Conservation (phyloP, 306 rosid species). For the Lablab purpureus region DNA sequence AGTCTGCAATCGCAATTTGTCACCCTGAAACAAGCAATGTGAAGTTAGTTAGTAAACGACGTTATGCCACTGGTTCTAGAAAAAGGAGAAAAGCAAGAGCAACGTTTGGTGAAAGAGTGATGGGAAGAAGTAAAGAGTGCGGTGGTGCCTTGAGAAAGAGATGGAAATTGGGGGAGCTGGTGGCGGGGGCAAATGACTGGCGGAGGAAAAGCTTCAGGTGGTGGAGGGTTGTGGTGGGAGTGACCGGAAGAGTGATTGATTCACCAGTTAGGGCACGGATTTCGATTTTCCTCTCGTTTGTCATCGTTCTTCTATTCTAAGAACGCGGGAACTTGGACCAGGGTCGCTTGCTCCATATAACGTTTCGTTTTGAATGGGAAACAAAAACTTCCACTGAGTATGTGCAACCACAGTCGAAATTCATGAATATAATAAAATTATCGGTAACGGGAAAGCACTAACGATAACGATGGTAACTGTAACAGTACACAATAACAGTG, state of each 20-base stretch:
- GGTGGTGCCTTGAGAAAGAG: conserved; percentile 72
- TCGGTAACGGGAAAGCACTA: too few relatives aligned
- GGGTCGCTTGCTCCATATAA: background rate
- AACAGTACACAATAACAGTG: too few relatives aligned
- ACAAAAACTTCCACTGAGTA: too few relatives aligned
- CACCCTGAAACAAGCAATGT: conserved; percentile 62
- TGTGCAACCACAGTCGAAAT: too few relatives aligned
- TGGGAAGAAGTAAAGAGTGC: background rate
- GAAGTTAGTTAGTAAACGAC: background rate
- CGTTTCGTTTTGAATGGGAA: background rate
- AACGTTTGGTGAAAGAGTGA: too few relatives aligned
- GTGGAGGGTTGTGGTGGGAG: conserved; percentile 55
- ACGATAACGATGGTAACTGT: too few relatives aligned
- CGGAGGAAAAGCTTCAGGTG: conserved; percentile 75
- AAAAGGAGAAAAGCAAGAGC: background rate
- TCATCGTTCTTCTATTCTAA: conserved; percentile 28
- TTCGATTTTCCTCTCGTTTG: conserved; percentile 48
- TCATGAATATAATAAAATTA: too few relatives aligned
- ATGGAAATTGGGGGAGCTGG: conserved; percentile 73
- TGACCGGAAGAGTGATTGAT: conserved; percentile 54
- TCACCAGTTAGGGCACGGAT: conserved; percentile 79
- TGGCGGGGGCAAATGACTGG: conserved; percentile 67
- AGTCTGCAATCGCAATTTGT: conserved; percentile 67
- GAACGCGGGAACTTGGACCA: background rate
- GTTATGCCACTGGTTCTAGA: background rate